Base-by-base conservation (phyloP, 192 early-diverging fungal species). In the Coemansia reversa region DNA sequence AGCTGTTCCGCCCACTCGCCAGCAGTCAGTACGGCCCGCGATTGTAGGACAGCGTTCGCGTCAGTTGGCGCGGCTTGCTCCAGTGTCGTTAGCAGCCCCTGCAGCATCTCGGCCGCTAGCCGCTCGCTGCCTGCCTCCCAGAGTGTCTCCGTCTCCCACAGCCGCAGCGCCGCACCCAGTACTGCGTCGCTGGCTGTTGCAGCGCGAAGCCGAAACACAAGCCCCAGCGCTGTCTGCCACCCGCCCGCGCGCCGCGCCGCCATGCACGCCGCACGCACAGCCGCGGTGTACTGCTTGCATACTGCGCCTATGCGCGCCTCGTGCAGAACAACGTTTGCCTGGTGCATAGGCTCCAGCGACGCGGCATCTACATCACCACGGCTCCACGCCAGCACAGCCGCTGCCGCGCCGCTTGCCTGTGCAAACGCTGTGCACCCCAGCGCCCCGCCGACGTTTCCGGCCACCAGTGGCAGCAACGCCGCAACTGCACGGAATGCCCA, bases 121-220 rank as follows among this genome's bases (percentile, higher is more conserved):
- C 51, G 55, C 32, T 54, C 53, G 48, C 58, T 72, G 7, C 78
- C 78, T 3, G 78, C 57, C 7, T 81, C 78, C 78, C 78, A 81
- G 47, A 81, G 64, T 8, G 69, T 75, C 58, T 81, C 72, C 5
- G 78, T 72, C 69, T 75, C 72, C 78, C 78, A 81, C 66, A 81
- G 73, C 54, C 57, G 64, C 48, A 79, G 63, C 63, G 67, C 72
- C 0, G 65, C 58, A 51, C 64, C 72, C 18, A 75, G 45, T 5
- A 55, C 29, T 16, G 39, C 58, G 24, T 64, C 63, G 27, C 50
- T 29, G 16, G 60, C 16, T 2, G 22, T 35, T 19, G 25, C 55
- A 0, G 63, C 32, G 2, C 69, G 66, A n/a, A 81, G 63, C 9
- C 78, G 69, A 60, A 72, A 75, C 16, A 72, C 67, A 45, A 72